phyloP scores from a whole-genome alignment of 2,329 filamentous ascomycete genomes.

The Diaporthe destruens region DNA sequence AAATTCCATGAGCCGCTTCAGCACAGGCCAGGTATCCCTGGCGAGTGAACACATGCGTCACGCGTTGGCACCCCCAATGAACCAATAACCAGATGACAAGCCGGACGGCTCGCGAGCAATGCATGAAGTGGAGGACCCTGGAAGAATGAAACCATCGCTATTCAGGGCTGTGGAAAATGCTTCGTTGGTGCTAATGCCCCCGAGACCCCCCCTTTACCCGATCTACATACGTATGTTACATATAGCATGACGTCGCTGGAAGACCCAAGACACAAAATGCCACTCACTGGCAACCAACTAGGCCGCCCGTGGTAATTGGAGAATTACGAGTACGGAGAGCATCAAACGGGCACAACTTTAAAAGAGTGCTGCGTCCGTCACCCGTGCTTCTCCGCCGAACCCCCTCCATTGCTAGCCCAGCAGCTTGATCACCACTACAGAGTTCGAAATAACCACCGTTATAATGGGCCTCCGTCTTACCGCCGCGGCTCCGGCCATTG shows the following conservation, averaged over 20 bases:
- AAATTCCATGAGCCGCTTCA: constrained; percentile 19
- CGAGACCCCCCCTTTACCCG: neutral
- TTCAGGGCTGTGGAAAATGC: neutral
- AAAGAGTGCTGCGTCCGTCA: neutral
- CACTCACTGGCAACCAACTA: neutral
- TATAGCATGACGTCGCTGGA: constrained; percentile 16
- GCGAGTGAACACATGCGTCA: constrained; percentile 1
- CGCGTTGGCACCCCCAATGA: neutral
- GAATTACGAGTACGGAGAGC: constrained; percentile 11
- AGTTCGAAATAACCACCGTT: neutral
- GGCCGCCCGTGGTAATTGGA: constrained; percentile 5
- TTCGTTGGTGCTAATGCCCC: neutral
- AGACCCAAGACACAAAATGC: neutral
- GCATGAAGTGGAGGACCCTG: constrained; percentile 12
- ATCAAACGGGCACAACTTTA: constrained; percentile 7
- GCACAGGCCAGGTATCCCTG: constrained; percentile 11
- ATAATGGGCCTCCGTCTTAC: constrained; percentile 29
- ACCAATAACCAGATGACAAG: constrained; percentile 22
- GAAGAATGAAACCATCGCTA: constrained; percentile 2
- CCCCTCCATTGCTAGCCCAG: neutral
- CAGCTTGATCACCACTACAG: neutral
- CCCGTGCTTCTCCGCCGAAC: no score
- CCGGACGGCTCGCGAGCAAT: neutral
- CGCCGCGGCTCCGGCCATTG: constrained; percentile 17
- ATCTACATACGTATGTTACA: neutral